Conservation (phyloP, 1,284 basidiomycete species). For the Xanthoconium separans region DNA sequence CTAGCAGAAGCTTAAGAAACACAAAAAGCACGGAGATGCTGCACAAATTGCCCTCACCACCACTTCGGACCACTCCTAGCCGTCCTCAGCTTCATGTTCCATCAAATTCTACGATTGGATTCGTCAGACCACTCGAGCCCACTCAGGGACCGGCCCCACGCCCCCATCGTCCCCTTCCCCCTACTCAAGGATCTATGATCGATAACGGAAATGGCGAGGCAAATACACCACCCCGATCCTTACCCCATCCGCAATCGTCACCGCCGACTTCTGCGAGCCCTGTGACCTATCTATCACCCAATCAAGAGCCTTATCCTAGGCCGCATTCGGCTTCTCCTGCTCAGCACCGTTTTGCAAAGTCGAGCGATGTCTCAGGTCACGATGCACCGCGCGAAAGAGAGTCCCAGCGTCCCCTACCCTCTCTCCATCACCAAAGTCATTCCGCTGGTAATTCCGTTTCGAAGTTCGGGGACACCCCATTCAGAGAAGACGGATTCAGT, state of each 20-base stretch:
- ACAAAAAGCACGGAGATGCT: conserved; percentile 31
- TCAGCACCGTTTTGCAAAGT: conserved; percentile 30
- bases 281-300: conserved; percentile 28
- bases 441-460: conserved; percentile 28
- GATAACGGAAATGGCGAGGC: conserved; percentile 23
- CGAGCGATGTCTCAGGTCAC: conserved; percentile 19
- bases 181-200: conserved; percentile 26
- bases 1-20: conserved; percentile 23
- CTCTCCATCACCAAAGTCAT: conserved; percentile 29
- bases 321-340: conserved; percentile 60
- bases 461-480: conserved; percentile 32
- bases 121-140: conserved; percentile 22
- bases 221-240: conserved; percentile 19
- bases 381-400: conserved; percentile 32
- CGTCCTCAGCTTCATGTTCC: conserved; percentile 27
- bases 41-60: conserved; percentile 16
- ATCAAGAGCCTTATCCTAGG: conserved; percentile 54
- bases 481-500: conserved; percentile 29
- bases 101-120: conserved; percentile 17
- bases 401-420: conserved; percentile 27
- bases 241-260: conserved; percentile 34
- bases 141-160: conserved; percentile 16
- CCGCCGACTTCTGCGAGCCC: conserved; percentile 34
- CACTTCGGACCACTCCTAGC: conserved; percentile 31
- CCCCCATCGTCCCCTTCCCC: conserved; percentile 30